These are phyloP conservation scores for Hirsutella thompsonii DNA, from an alignment of 2,329 filamentous ascomycete genomes.

Conservation along the genomic window DNA sequence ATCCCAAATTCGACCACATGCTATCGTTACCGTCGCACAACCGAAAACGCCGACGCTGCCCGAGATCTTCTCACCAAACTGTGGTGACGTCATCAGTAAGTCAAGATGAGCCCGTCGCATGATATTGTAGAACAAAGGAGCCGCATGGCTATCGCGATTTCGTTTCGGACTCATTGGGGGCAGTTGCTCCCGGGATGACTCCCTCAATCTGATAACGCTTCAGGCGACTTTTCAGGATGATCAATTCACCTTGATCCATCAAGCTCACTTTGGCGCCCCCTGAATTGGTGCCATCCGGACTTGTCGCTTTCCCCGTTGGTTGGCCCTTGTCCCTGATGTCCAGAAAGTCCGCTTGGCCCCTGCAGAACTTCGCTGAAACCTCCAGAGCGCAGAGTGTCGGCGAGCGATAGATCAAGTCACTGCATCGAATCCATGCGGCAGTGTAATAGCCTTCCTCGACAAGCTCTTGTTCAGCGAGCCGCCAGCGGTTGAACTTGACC, in stretches of 20 bases:
- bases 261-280: slow-evolving; percentile 6
- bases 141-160: too few relatives aligned
- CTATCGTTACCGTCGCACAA: too few relatives aligned
- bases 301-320: not conserved
- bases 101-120: too few relatives aligned
- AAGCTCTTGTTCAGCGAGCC: slow-evolving; percentile 45
- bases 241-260: slow-evolving; percentile 9
- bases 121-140: too few relatives aligned
- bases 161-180: too few relatives aligned
- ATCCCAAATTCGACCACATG: too few relatives aligned
- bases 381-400: slow-evolving; percentile 23
- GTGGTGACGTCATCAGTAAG: too few relatives aligned
- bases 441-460: slow-evolving; percentile 59
- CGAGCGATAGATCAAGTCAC: slow-evolving; percentile 18
- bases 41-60: too few relatives aligned
- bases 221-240: slow-evolving; percentile 4
- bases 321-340: slow-evolving; percentile 6
- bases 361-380: slow-evolving; percentile 8
- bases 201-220: slow-evolving; percentile 2
- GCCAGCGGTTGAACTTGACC: slow-evolving; percentile 59
- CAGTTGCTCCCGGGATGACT: too few relatives aligned
- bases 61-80: too few relatives aligned
- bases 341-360: slow-evolving; percentile 9
- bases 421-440: slow-evolving; percentile 23
- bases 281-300: not conserved